A percentile compares a stretch with the other conserved stretches of the same genome.
These are phyloP conservation scores for Plasmodium sp. DNA, from an alignment of 169 alveolate species.

Conservation along the genomic window DNA sequence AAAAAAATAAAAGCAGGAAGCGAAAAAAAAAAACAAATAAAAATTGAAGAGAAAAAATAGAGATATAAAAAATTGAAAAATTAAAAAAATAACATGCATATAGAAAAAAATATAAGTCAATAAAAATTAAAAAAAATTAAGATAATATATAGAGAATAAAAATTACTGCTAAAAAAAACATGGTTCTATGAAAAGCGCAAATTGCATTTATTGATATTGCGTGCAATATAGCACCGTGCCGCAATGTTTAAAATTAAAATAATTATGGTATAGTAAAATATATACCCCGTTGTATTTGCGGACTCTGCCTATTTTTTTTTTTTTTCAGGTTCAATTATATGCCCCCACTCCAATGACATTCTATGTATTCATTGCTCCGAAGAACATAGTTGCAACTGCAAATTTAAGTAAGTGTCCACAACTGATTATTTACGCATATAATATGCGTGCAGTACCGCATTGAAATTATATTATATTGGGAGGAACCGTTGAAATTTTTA, in stretches of 20 bases:
- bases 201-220: background rate
- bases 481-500: background rate
- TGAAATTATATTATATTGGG: background rate
- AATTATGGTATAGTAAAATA: background rate
- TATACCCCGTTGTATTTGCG: background rate
- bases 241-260: background rate
- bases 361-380: conserved; percentile 51
- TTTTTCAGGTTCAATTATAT: conserved; percentile 45
- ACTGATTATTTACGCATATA: background rate
- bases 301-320: background rate
- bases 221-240: background rate
- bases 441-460: background rate
- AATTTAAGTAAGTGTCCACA: conserved; percentile 5
- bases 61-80: background rate
- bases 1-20: background rate
- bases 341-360: conserved; percentile 56
- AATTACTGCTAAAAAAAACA: background rate
- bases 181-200: background rate
- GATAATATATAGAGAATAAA: background rate
- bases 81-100: background rate
- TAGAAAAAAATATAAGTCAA: background rate
- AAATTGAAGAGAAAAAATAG: background rate
- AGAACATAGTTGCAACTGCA: conserved; percentile 46
- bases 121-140: background rate
- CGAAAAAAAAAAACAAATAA: background rate